phyloP scores from a whole-genome alignment of 257 asterid genomes.

The Dorcoceras hygrometricum region DNA sequence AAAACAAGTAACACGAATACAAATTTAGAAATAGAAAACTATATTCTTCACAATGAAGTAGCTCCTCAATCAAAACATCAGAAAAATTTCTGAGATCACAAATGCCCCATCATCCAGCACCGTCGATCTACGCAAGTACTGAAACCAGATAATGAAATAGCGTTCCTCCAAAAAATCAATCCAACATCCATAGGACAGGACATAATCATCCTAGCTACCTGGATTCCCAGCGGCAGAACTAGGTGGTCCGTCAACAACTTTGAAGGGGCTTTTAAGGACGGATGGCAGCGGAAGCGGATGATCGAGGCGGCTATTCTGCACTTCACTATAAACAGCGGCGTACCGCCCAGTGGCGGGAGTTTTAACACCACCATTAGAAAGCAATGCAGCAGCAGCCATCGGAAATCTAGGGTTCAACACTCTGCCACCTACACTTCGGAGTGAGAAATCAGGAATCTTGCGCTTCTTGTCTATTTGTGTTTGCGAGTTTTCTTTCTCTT shows the following conservation, averaged over 20 bases:
- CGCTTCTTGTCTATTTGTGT: not conserved
- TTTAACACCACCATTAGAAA: constrained; percentile 37
- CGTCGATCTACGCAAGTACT: not conserved
- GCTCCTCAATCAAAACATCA: not conserved
- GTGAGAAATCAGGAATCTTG: constrained; percentile 29
- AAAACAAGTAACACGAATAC: too few species aligned
- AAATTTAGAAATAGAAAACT: not conserved
- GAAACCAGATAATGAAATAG: constrained; percentile 2
- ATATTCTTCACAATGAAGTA: constrained; percentile 2
- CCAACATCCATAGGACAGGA: not conserved
- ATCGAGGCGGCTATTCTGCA: constrained; percentile 69
- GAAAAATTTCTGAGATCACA: constrained; percentile 1
- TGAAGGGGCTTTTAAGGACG: constrained; percentile 49
- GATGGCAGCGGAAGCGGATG: constrained; percentile 67
- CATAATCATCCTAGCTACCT: constrained; percentile 30
- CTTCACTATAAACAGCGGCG: constrained; percentile 63
- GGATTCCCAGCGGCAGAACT: constrained; percentile 77
- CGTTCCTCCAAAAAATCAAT: constrained; percentile 10
- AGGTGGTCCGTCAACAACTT: constrained; percentile 61
- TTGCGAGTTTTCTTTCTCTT: too few species aligned
- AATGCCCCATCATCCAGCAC: not conserved
- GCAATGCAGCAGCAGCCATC: constrained; percentile 35
- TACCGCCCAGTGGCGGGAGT: constrained; percentile 38
- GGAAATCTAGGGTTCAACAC: constrained; percentile 25
- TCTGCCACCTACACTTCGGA: not conserved